Percentiles rank a stretch among this genome's conserved stretches.
Evolutionary conservation across 139 green algal species (phyloP).

Genomic region (Chlamydomonas applanata): DNA sequence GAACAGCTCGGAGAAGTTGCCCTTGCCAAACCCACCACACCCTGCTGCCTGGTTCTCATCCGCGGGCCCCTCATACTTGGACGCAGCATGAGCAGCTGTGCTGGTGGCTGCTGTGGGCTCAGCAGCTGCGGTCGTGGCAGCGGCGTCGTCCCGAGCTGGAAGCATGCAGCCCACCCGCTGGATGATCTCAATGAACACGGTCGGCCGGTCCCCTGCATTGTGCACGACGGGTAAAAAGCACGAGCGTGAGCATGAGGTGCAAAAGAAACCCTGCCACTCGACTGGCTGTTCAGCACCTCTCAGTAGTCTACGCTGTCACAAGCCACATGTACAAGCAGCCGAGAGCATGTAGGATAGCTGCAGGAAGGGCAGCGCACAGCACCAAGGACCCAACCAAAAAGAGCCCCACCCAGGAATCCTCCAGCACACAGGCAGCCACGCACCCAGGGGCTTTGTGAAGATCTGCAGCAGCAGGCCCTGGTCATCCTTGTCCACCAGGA

Average conservation of each 20-base stretch:
- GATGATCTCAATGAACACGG: conserved; percentile 99
- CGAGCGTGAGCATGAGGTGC: too few species aligned
- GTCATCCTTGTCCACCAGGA: conserved; percentile 96
- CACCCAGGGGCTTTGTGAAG: conserved; percentile 85
- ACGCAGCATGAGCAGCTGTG: not conserved
- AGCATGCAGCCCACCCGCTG: conserved; percentile 87
- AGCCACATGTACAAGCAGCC: too few species aligned
- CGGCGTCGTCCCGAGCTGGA: too few species aligned
- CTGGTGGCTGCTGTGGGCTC: not conserved
- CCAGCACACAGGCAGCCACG: conserved; percentile 15
- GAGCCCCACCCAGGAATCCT: not conserved
- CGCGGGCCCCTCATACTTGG: conserved; percentile 13
- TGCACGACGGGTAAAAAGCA: not conserved
- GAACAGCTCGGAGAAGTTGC: conserved; percentile 98
- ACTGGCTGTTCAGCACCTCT: too few species aligned
- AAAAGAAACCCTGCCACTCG: too few species aligned
- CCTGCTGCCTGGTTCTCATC: conserved; percentile 79
- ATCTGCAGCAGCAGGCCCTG: conserved; percentile 94
- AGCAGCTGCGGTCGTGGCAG: not conserved
- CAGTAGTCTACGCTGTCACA: too few species aligned
- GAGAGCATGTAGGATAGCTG: too few species aligned
- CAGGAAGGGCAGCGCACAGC: not conserved
- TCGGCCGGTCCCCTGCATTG: conserved; percentile 72
- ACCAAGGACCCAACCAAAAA: not conserved
- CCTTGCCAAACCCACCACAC: conserved; percentile 98